Evolutionary conservation across 2,329 filamentous ascomycete species (phyloP).

Genomic region (Colletotrichum sp.): DNA sequence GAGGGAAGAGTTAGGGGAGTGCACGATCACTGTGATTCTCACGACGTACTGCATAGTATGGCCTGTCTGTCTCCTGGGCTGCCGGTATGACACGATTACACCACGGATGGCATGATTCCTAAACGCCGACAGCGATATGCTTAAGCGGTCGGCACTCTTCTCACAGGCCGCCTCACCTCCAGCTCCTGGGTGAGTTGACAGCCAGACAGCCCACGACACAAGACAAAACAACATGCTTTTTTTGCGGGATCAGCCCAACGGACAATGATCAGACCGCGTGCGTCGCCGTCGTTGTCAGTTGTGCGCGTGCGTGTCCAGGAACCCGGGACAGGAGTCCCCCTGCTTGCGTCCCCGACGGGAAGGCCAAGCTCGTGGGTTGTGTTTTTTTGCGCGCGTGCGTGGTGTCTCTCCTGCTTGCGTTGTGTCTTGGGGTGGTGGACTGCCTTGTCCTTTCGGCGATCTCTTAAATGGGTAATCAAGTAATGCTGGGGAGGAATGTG

Average conservation of each 20-base stretch:
- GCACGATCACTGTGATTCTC: background rate
- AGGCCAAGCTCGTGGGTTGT: background rate
- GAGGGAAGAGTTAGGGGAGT: background rate
- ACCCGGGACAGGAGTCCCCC: background rate
- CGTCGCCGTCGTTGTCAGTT: background rate
- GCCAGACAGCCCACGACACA: background rate
- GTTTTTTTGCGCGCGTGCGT: background rate
- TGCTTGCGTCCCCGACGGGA: background rate
- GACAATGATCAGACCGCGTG: background rate
- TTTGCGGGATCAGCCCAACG: background rate
- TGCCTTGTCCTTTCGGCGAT: background rate
- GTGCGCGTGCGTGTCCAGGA: background rate
- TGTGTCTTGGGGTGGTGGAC: background rate
- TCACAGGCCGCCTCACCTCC: background rate
- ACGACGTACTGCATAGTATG: background rate
- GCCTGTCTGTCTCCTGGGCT: background rate
- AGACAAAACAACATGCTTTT: background rate
- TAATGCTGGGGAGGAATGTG: background rate
- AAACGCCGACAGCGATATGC: background rate
- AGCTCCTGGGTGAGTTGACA: background rate
- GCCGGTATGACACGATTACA: background rate
- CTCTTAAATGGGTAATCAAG: background rate
- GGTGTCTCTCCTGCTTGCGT: background rate
- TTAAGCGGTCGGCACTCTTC: background rate
- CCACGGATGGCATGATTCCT: background rate